Evolutionary conservation across 1,284 basidiomycete genomes (phyloP).

Genomic region (Xerocomus tenax): DNA sequence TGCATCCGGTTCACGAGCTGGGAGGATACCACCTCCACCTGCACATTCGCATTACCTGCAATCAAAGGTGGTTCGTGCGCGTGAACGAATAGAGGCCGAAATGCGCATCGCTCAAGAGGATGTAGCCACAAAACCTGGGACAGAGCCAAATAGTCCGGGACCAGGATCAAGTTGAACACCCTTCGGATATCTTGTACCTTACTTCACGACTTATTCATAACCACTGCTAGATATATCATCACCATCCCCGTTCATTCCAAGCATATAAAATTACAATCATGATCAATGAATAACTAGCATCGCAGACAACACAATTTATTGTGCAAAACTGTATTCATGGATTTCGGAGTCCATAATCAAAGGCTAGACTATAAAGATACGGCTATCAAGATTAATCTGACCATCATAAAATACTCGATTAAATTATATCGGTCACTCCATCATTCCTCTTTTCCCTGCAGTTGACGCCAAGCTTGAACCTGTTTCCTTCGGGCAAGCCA

Average conservation of each 20-base stretch:
- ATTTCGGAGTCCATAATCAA: neutral
- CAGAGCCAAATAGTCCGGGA: conserved; percentile 17
- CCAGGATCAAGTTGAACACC: conserved; percentile 21
- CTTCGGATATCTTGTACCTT: neutral
- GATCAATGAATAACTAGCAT: conserved; percentile 15
- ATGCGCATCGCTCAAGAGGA: conserved; percentile 38
- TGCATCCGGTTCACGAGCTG: conserved; percentile 22
- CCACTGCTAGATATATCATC: conserved; percentile 16
- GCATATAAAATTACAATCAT: conserved; percentile 11
- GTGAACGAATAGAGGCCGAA: conserved; percentile 91
- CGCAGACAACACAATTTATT: neutral
- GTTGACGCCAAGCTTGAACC: conserved; percentile 21
- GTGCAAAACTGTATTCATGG: neutral
- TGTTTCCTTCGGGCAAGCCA: conserved; percentile 31
- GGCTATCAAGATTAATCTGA: neutral
- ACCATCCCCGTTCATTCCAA: conserved; percentile 21
- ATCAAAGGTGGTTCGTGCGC: conserved; percentile 90
- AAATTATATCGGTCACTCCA: neutral
- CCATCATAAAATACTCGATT: neutral
- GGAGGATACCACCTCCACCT: conserved; percentile 38
- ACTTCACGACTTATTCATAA: conserved; percentile 15
- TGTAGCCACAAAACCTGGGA: conserved; percentile 14
- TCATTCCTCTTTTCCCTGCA: conserved; percentile 12
- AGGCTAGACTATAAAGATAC: neutral
- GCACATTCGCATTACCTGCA: conserved; percentile 85